Conservation (phyloP, 2,329 filamentous ascomycete species). For the Pseudocercospora macadamiae region DNA sequence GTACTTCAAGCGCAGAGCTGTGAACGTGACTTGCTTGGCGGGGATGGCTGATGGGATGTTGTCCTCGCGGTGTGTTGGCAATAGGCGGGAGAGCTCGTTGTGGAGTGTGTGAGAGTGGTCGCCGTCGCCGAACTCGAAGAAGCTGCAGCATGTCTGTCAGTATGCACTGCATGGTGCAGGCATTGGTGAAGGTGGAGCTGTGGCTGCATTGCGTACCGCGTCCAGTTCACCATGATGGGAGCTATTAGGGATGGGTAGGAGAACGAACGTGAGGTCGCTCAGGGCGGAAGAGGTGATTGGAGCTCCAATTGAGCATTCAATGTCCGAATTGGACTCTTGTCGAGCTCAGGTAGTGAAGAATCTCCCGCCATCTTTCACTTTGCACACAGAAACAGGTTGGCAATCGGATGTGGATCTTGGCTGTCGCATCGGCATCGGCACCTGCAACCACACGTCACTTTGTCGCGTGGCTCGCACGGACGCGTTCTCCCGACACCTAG, state of each 20-base stretch:
- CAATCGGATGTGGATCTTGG: slow-evolving; percentile 4
- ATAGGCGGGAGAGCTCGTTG: slow-evolving; percentile 54
- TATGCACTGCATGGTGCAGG: not conserved
- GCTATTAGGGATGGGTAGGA: not conserved
- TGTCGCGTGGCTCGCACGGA: not conserved
- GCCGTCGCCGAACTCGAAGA: slow-evolving; percentile 36
- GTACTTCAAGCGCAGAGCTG: slow-evolving; percentile 86
- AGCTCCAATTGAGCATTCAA: not conserved
- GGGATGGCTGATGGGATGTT: slow-evolving; percentile 68
- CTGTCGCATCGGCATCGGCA: not conserved
- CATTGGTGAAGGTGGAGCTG: not conserved
- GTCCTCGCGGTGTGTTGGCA: slow-evolving; percentile 63
- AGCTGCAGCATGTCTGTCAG: slow-evolving; percentile 1
- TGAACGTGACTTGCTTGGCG: slow-evolving; percentile 79
- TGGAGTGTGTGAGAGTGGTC: slow-evolving; percentile 43
- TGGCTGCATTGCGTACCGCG: not conserved
- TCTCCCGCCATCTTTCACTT: slow-evolving; percentile 1
- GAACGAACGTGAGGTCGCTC: not conserved
- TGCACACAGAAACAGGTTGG: slow-evolving; percentile 2
- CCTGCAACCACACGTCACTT: not conserved
- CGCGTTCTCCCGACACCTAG: no score
- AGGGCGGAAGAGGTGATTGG: not conserved
- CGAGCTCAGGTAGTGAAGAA: not conserved
- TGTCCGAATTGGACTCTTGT: not conserved
- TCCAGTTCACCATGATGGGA: slow-evolving; percentile 7